These are phyloP conservation scores for Penicillium sp. DNA, from an alignment of 2,329 filamentous ascomycete species.

Conservation along the genomic window DNA sequence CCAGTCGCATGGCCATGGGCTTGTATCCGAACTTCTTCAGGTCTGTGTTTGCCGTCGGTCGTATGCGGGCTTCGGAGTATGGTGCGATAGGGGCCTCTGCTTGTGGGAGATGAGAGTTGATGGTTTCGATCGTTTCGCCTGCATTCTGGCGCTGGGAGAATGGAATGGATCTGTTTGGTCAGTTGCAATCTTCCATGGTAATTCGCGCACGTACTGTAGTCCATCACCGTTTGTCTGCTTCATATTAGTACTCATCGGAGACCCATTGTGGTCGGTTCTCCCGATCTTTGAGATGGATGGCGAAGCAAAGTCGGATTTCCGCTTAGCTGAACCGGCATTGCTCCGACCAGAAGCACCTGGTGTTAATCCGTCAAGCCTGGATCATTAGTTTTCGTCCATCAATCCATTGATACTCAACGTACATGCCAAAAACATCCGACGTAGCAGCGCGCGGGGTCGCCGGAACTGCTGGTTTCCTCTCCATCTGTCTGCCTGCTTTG, in stretches of 20 bases:
- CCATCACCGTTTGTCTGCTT: constrained; percentile 38
- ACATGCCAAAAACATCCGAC: too few relatives aligned
- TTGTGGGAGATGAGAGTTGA: constrained; percentile 64
- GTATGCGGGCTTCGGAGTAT: constrained; percentile 67
- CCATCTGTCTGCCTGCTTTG: constrained; percentile 50
- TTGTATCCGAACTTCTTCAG: constrained; percentile 85
- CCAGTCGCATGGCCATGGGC: constrained; percentile 86
- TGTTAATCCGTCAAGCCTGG: too few relatives aligned
- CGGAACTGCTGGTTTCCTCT: too few relatives aligned
- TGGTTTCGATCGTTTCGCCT: constrained; percentile 70
- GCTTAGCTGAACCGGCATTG: constrained; percentile 46
- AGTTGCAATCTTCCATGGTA: too few relatives aligned
- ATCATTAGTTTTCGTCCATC: too few relatives aligned
- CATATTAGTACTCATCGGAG: too few relatives aligned
- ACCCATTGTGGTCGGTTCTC: too few relatives aligned
- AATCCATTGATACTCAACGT: too few relatives aligned
- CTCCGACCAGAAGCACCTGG: too few relatives aligned
- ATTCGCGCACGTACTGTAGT: constrained; percentile 35
- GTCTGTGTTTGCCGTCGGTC: constrained; percentile 76
- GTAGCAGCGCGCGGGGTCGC: too few relatives aligned
- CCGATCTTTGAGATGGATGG: constrained; percentile 43
- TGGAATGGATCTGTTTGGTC: constrained; percentile 50
- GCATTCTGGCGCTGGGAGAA: constrained; percentile 71
- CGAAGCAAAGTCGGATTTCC: constrained; percentile 45
- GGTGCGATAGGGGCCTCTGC: constrained; percentile 63